A percentile compares a stretch with the other conserved stretches of the same genome.
These are phyloP conservation scores for Backusella liffmaniae DNA, from an alignment of 192 early-diverging fungal species.

Conservation along the genomic window DNA sequence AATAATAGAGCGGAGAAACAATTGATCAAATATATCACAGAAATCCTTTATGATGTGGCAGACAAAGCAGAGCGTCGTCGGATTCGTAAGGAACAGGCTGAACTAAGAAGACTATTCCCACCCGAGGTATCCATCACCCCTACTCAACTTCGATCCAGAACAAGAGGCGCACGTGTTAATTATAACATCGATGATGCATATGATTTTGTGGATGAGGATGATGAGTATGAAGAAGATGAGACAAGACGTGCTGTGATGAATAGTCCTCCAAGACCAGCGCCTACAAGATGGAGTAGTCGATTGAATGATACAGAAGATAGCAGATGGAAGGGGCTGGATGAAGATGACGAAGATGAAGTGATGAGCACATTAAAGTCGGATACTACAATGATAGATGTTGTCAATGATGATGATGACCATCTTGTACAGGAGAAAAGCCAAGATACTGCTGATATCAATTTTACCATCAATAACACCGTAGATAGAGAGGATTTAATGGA, in stretches of 20 bases:
- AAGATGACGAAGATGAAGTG: conserved; percentile 24
- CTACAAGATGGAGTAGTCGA: conserved; percentile 22
- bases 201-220: conserved; percentile 22
- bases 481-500: background rate
- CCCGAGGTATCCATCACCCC: conserved; percentile 13
- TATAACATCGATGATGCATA: conserved; percentile 20
- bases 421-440: background rate
- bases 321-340: conserved; percentile 28
- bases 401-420: background rate
- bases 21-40: background rate
- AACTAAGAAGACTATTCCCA: background rate
- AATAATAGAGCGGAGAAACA: conserved; percentile 20
- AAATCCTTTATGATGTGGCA: background rate
- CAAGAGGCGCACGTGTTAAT: background rate
- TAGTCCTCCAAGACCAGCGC: background rate
- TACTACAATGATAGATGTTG: background rate
- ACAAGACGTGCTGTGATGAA: too few relatives aligned
- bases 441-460: background rate
- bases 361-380: background rate
- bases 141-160: conserved; percentile 14
- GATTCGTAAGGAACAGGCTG: conserved; percentile 2
- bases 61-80: conserved; percentile 4
- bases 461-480: background rate
- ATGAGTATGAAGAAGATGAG: conserved; percentile 18
- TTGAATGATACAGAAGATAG: conserved; percentile 28